Conservation (phyloP, 257 asterid genomes). For the Solanum chiquidenum region DNA sequence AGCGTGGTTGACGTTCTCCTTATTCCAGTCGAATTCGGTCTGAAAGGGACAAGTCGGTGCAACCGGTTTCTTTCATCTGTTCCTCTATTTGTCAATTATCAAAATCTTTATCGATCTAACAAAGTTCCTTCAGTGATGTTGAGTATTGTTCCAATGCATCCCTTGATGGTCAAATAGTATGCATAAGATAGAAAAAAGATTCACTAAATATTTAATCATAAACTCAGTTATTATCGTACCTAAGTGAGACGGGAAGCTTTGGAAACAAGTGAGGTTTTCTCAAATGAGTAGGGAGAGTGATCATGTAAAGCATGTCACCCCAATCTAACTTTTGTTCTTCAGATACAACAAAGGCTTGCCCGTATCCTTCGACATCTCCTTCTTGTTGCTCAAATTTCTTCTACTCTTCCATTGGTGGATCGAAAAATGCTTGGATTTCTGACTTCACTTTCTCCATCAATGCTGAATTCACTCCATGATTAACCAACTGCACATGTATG, state of each 20-base stretch:
- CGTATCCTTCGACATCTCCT: conserved; percentile 41
- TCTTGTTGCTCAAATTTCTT: conserved; percentile 15
- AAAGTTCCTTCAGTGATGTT: neutral
- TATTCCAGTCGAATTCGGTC: too few species aligned
- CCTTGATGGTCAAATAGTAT: conserved; percentile 6
- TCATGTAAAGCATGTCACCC: conserved; percentile 29
- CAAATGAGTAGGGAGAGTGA: neutral
- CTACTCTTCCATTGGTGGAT: conserved; percentile 47
- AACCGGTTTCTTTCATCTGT: too few species aligned
- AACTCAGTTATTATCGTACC: too few species aligned
- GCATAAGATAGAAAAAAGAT: too few species aligned
- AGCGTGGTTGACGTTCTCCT: too few species aligned
- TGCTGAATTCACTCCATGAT: conserved; percentile 35
- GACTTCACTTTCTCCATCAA: conserved; percentile 10
- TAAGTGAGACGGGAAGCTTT: too few species aligned
- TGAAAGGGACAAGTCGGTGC: too few species aligned
- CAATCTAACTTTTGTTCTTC: conserved; percentile 67
- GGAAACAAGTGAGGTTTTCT: too few species aligned
- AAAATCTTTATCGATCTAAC: too few species aligned
- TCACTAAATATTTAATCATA: too few species aligned
- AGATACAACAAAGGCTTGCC: conserved; percentile 50
- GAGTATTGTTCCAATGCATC: conserved; percentile 37
- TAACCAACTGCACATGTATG: conserved; percentile 24
- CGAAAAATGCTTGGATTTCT: conserved; percentile 23
- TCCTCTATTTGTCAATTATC: too few species aligned